Percentiles rank a stretch among this genome's conserved stretches.
phyloP scores from a whole-genome alignment of 73 alveolate species.

The Loxodes magnus region DNA sequence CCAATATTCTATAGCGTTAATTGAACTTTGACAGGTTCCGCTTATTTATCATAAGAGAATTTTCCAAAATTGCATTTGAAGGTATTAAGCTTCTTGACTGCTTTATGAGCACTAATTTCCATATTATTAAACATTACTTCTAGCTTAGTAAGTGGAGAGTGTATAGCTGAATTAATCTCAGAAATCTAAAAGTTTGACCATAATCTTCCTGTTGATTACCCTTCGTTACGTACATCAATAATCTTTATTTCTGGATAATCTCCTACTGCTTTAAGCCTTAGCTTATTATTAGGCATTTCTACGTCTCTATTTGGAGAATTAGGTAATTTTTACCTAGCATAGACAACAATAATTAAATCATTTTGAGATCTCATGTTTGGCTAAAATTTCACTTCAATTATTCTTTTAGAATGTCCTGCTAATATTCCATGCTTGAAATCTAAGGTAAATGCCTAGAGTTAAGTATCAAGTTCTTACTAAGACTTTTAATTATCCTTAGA shows the following conservation, averaged over 20 bases:
- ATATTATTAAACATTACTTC: slow-evolving; percentile 70
- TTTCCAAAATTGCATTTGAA: slow-evolving; percentile 86
- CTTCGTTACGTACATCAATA: slow-evolving; percentile 88
- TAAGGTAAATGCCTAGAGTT: slow-evolving; percentile 61
- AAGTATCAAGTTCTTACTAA: slow-evolving; percentile 31
- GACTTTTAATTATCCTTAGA: slow-evolving; percentile 45
- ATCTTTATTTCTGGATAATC: slow-evolving; percentile 92
- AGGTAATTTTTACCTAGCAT: slow-evolving; percentile 80
- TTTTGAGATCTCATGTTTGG: slow-evolving; percentile 80
- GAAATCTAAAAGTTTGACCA: slow-evolving; percentile 91
- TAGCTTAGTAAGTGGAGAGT: slow-evolving; percentile 71
- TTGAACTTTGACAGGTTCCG: slow-evolving; percentile 68
- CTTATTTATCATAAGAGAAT: slow-evolving; percentile 56
- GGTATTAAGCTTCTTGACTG: slow-evolving; percentile 37
- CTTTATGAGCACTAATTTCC: slow-evolving; percentile 29
- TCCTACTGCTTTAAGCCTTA: slow-evolving; percentile 87
- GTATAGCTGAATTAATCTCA: slow-evolving; percentile 76
- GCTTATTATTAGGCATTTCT: slow-evolving; percentile 51
- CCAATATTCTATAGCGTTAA: slow-evolving; percentile 94
- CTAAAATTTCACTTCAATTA: slow-evolving; percentile 79
- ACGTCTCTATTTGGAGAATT: slow-evolving; percentile 45
- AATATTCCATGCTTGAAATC: slow-evolving; percentile 90
- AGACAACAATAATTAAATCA: slow-evolving; percentile 72
- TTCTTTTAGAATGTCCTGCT: slow-evolving; percentile 87
- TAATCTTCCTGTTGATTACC: slow-evolving; percentile 73